phyloP scores from a whole-genome alignment of 2,329 filamentous ascomycete species.

The Hypoxylon sp. region DNA sequence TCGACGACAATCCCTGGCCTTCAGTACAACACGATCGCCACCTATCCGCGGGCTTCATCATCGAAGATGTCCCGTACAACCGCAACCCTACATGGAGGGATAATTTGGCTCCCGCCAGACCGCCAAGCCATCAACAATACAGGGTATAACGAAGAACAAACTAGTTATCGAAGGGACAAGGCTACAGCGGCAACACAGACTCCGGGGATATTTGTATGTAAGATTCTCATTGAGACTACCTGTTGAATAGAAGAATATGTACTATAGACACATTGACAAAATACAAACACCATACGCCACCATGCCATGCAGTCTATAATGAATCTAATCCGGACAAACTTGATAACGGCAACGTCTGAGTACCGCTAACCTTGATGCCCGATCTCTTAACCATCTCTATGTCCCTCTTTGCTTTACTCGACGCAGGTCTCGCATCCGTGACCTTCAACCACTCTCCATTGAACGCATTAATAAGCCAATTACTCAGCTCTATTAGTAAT shows the following conservation, averaged over 20 bases:
- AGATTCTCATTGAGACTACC: background rate
- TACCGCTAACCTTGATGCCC: constrained; percentile 17
- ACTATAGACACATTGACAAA: constrained; percentile 2
- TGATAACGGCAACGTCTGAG: constrained; percentile 15
- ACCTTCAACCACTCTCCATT: constrained; percentile 92
- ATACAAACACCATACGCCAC: constrained; percentile 32
- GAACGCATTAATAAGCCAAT: constrained; percentile 97
- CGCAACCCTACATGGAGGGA: too few relatives aligned
- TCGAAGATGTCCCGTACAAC: too few relatives aligned
- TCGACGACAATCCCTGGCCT: too few relatives aligned
- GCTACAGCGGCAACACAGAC: background rate
- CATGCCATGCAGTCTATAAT: constrained; percentile 28
- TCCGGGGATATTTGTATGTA: background rate
- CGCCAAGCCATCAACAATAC: too few relatives aligned
- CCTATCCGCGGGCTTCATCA: too few relatives aligned
- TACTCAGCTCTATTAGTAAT: constrained; percentile 77
- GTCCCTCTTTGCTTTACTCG: constrained; percentile 47
- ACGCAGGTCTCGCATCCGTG: constrained; percentile 63
- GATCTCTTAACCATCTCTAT: constrained; percentile 46
- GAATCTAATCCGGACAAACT: constrained; percentile 15
- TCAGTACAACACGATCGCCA: too few relatives aligned
- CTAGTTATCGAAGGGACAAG: background rate
- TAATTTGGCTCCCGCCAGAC: too few relatives aligned
- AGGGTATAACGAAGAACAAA: background rate
- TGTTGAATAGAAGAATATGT: background rate